A percentile compares a stretch with the other conserved stretches of the same genome.
Evolutionary conservation across 305 asterid genomes (phyloP).

Genomic region (Fraxinus sp.): DNA sequence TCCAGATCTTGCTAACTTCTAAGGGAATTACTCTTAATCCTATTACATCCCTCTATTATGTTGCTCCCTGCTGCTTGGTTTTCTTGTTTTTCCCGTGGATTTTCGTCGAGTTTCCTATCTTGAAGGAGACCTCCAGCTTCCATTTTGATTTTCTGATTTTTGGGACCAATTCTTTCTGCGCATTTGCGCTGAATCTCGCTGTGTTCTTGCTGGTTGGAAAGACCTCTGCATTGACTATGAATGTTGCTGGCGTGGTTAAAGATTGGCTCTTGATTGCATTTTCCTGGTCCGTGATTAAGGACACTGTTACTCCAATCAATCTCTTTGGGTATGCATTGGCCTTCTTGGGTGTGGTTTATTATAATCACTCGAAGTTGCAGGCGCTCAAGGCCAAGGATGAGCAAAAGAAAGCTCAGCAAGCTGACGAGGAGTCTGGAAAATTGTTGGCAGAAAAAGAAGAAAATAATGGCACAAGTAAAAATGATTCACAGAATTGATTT

Average conservation of each 20-base stretch:
- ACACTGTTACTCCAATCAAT: constrained; percentile 19
- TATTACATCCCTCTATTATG: constrained; percentile 18
- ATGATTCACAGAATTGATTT: constrained; percentile 7
- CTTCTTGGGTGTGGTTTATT: constrained; percentile 16
- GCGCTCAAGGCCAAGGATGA: constrained; percentile 13
- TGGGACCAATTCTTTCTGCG: constrained; percentile 21
- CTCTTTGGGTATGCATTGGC: constrained; percentile 18
- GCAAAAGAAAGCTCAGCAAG: constrained; percentile 9
- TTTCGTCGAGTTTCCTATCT: constrained; percentile 12
- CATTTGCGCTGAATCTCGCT: constrained; percentile 19
- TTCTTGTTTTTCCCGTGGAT: constrained; percentile 13
- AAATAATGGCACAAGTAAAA: not conserved
- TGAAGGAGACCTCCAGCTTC: constrained; percentile 17
- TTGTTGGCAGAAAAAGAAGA: constrained; percentile 16
- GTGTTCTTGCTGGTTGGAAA: constrained; percentile 22
- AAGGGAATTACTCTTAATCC: constrained; percentile 21
- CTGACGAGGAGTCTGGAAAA: constrained; percentile 15
- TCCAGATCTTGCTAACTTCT: constrained; percentile 19
- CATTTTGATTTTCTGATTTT: constrained; percentile 16
- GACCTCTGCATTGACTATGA: constrained; percentile 22
- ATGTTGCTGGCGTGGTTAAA: constrained; percentile 20
- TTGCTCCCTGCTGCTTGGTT: constrained; percentile 22
- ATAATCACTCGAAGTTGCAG: constrained; percentile 18
- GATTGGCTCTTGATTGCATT: constrained; percentile 21
- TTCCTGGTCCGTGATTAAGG: constrained; percentile 21